phyloP scores from a whole-genome alignment of 345 rosid genomes.

The Pelargonium nanum region DNA sequence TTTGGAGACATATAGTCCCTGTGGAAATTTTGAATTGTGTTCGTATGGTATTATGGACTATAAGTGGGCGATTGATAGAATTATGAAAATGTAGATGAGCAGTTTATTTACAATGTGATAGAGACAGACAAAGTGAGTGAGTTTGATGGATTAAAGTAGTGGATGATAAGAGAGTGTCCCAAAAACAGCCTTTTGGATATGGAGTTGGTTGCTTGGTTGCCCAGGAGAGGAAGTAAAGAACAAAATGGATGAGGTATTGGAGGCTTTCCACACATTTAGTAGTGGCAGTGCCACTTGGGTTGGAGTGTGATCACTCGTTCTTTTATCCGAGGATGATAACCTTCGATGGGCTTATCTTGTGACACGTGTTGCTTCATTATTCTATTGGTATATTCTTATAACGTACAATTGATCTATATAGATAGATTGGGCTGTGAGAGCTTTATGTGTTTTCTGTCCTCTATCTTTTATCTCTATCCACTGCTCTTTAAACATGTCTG shows the following conservation, averaged over 20 bases:
- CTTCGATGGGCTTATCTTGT: conserved; percentile 29
- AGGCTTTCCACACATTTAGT: neutral
- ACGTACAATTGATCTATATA: conserved; percentile 22
- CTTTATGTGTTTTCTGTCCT: conserved; percentile 29
- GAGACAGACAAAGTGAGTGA: too few species aligned
- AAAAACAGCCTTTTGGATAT: too few species aligned
- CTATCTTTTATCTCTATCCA: conserved; percentile 12
- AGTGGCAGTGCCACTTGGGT: conserved; percentile 30
- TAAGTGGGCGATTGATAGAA: too few species aligned
- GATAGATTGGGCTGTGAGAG: conserved; percentile 13
- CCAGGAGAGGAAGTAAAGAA: too few species aligned
- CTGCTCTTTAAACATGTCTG: conserved; percentile 42
- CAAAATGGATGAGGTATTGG: neutral
- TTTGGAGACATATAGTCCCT: too few species aligned
- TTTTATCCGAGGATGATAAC: conserved; percentile 64
- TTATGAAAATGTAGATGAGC: neutral
- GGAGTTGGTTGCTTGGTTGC: too few species aligned
- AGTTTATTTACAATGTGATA: neutral
- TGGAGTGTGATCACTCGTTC: conserved; percentile 40
- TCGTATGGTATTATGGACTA: too few species aligned
- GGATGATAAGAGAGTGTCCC: too few species aligned
- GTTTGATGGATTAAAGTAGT: too few species aligned
- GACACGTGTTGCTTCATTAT: conserved; percentile 42
- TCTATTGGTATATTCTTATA: conserved; percentile 39
- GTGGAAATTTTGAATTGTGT: too few species aligned